A percentile compares a stretch with the other conserved stretches of the same genome.
Conservation (phyloP, 1,284 basidiomycete species). For the Cronartium quercuum region DNA sequence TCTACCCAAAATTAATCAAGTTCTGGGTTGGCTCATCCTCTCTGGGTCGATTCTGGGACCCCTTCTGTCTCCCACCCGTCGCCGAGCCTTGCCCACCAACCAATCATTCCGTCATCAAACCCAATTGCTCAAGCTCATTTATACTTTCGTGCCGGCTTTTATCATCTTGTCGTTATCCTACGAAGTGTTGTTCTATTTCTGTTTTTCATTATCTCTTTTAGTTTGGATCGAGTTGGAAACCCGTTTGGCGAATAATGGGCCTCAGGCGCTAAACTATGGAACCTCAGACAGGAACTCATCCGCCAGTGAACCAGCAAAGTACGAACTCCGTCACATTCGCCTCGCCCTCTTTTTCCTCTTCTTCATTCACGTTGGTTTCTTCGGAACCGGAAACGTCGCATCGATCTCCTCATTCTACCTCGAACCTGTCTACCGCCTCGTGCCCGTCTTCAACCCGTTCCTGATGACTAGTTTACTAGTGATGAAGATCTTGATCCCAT, state of each 20-base stretch:
- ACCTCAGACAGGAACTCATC: background rate
- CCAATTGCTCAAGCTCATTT: slow-evolving; percentile 42
- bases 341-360: slow-evolving; percentile 76
- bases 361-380: slow-evolving; percentile 80
- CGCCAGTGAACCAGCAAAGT: slow-evolving; percentile 42
- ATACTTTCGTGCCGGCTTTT: slow-evolving; percentile 67
- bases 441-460: slow-evolving; percentile 80
- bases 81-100: slow-evolving; percentile 51
- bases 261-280: background rate
- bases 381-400: slow-evolving; percentile 67
- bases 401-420: slow-evolving; percentile 67
- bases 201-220: slow-evolving; percentile 61
- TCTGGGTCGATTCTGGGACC: slow-evolving; percentile 38
- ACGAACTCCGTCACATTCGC: slow-evolving; percentile 61
- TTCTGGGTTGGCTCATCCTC: slow-evolving; percentile 63
- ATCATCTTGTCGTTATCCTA: slow-evolving; percentile 73
- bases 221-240: slow-evolving; percentile 67
- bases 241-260: slow-evolving; percentile 45
- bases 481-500: slow-evolving; percentile 75
- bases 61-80: slow-evolving; percentile 9
- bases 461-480: slow-evolving; percentile 66
- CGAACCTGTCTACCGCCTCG: slow-evolving; percentile 78
- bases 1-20: slow-evolving; percentile 61
- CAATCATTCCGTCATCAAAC: slow-evolving; percentile 51
- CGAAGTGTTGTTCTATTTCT: slow-evolving; percentile 71